phyloP scores from a whole-genome alignment of 2,329 filamentous ascomycete species.

The Aschersonia sp. region DNA sequence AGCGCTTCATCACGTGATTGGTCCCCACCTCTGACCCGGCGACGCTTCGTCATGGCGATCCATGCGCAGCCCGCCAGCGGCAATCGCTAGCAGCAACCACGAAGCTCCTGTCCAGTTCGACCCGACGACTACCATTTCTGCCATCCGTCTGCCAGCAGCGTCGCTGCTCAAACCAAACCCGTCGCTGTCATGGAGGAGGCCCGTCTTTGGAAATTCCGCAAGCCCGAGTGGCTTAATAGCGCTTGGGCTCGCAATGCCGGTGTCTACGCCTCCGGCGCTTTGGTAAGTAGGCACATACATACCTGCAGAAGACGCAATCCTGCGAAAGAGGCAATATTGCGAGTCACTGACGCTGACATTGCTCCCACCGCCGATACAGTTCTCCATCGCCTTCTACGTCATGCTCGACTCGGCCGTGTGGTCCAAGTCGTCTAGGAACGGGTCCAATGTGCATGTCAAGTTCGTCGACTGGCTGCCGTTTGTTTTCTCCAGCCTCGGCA shows the following conservation, averaged over 20 bases:
- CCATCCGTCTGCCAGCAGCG: background rate
- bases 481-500: conserved; percentile 51
- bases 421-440: conserved; percentile 47
- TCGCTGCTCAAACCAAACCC: background rate
- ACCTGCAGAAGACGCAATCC: background rate
- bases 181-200: conserved; percentile 41
- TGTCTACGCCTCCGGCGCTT: conserved; percentile 46
- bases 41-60: too few relatives aligned
- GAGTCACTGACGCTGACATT: background rate
- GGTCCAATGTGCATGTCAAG: conserved; percentile 43
- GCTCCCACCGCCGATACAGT: conserved; percentile 22
- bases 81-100: too few relatives aligned
- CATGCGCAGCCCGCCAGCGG: too few relatives aligned
- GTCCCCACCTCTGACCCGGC: too few relatives aligned
- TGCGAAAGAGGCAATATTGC: background rate
- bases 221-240: conserved; percentile 53
- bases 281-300: conserved; percentile 31
- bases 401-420: conserved; percentile 55
- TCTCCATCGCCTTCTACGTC: conserved; percentile 54
- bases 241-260: conserved; percentile 48
- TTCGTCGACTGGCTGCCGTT: conserved; percentile 59
- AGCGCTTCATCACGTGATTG: too few relatives aligned
- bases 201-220: conserved; percentile 52
- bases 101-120: too few relatives aligned
- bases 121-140: too few relatives aligned